These are phyloP conservation scores for Aspergillus felis DNA, from an alignment of 2,329 filamentous ascomycete species.

Conservation along the genomic window DNA sequence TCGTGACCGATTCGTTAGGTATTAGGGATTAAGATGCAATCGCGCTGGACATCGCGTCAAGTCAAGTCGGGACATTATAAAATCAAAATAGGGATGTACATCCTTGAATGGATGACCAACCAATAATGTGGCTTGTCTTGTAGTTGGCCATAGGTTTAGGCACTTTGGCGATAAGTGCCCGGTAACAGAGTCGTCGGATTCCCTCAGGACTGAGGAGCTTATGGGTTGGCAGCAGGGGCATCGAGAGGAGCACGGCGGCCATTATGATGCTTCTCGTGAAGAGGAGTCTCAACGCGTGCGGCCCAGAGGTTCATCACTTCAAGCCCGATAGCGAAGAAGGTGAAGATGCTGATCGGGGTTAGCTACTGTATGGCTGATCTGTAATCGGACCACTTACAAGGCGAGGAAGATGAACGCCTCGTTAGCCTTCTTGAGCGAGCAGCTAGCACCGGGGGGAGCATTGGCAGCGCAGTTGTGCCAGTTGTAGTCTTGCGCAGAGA, in stretches of 20 bases:
- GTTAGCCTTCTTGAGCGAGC: constrained; percentile 1
- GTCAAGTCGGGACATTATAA: background rate
- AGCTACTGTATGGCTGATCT: background rate
- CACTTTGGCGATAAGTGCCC: background rate
- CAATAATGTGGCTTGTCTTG: background rate
- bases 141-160: background rate
- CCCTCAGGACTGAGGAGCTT: background rate
- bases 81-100: background rate
- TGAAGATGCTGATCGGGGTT: background rate
- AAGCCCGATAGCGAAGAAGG: background rate
- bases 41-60: background rate
- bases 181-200: background rate
- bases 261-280: background rate
- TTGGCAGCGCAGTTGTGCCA: background rate
- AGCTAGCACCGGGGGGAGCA: background rate
- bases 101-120: background rate
- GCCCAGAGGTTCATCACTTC: background rate
- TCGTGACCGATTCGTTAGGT: background rate
- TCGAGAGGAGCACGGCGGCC: background rate
- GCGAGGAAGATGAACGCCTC: constrained; percentile 3
- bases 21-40: background rate
- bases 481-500: constrained; percentile 1
- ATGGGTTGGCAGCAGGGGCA: background rate
- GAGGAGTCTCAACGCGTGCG: background rate
- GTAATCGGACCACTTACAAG: background rate